Percentiles rank a stretch among this genome's conserved stretches.
Evolutionary conservation across 768 basidiomycete genomes (phyloP).

Genomic region (Lentinula boryana): DNA sequence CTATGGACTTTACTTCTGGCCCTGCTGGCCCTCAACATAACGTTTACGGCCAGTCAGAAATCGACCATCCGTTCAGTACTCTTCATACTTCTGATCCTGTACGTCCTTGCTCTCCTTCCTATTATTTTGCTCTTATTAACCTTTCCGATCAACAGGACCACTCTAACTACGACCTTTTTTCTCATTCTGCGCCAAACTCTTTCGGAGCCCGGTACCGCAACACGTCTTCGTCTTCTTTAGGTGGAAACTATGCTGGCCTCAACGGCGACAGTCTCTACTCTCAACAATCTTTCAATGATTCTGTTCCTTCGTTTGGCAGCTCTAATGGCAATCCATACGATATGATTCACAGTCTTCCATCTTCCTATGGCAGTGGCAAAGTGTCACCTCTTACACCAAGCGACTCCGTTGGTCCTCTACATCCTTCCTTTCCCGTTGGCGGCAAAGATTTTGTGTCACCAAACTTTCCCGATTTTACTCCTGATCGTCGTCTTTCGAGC

Average conservation of each 20-base stretch:
- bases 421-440: slow-evolving; percentile 37
- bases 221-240: slow-evolving; percentile 67
- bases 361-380: slow-evolving; percentile 67
- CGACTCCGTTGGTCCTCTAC: slow-evolving; percentile 54
- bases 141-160: slow-evolving; percentile 35
- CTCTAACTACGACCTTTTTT: slow-evolving; percentile 58
- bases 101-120: slow-evolving; percentile 22
- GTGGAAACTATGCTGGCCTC: slow-evolving; percentile 49
- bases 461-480: slow-evolving; percentile 49
- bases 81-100: slow-evolving; percentile 37
- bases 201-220: slow-evolving; percentile 50
- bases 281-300: slow-evolving; percentile 53
- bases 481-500: slow-evolving; percentile 51
- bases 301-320: slow-evolving; percentile 50
- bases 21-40: slow-evolving; percentile 31
- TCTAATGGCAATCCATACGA: slow-evolving; percentile 55
- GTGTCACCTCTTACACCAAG: slow-evolving; percentile 70
- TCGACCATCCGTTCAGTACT: slow-evolving; percentile 45
- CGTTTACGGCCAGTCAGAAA: slow-evolving; percentile 49
- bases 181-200: slow-evolving; percentile 28
- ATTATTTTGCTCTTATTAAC: not conserved
- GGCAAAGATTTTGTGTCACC: slow-evolving; percentile 56
- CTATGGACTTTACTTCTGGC: slow-evolving; percentile 47
- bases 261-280: slow-evolving; percentile 54
- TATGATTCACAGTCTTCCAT: slow-evolving; percentile 55